These are phyloP conservation scores for Choanephora cucurbitarum DNA, from an alignment of 371 early-diverging fungal genomes.

Conservation along the genomic window DNA sequence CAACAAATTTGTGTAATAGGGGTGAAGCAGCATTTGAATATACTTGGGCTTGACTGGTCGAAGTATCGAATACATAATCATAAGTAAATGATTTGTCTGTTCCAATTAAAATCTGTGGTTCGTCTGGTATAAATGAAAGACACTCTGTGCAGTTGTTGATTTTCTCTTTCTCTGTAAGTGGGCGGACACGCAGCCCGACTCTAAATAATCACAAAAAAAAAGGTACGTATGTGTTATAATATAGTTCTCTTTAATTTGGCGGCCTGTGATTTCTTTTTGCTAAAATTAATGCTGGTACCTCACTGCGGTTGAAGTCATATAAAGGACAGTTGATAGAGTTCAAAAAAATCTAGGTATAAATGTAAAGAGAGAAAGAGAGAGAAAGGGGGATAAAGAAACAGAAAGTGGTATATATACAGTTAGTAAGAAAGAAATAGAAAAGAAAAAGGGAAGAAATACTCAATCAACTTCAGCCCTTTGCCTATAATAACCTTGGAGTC, in stretches of 20 bases:
- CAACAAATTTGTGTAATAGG: conserved; percentile 81
- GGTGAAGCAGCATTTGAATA: conserved; percentile 75
- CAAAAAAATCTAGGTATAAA: conserved; percentile 1
- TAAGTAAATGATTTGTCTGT: conserved; percentile 82
- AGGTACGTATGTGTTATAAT: conserved; percentile 1
- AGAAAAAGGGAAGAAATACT: background rate
- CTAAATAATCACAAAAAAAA: conserved; percentile 48
- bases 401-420: conserved; percentile 7
- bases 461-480: too few species aligned
- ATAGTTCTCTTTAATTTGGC: background rate
- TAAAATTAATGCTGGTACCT: conserved; percentile 23
- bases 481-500: too few species aligned
- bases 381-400: conserved; percentile 9
- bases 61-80: conserved; percentile 83
- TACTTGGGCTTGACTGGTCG: conserved; percentile 70
- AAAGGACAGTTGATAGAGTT: background rate
- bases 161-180: conserved; percentile 77
- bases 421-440: background rate
- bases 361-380: conserved; percentile 5
- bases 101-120: conserved; percentile 69
- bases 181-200: conserved; percentile 84
- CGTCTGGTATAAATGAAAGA: conserved; percentile 67
- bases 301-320: conserved; percentile 45
- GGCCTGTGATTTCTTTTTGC: background rate
- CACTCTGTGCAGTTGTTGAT: conserved; percentile 74